Base-by-base conservation (phyloP, 75 land plant species). In the Pinus tabuliformis region DNA sequence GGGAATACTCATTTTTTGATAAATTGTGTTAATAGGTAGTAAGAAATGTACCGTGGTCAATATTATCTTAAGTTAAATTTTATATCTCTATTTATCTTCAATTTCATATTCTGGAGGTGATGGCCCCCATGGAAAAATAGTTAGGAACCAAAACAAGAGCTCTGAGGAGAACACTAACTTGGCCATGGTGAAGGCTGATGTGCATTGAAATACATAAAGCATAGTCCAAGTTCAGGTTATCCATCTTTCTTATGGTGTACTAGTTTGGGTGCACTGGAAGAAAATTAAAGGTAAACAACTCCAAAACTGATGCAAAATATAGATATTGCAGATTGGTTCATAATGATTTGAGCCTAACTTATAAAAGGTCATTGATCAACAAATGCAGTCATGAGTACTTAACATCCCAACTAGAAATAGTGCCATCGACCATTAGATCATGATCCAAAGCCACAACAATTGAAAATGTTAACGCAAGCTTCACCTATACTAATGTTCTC, bases 401-500 rank as follows among this genome's bases (percentile, higher is more conserved):
- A 49, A 37, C 70, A 66, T 68, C n/a, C 20, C 52, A 24, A 22
- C 42, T 42, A 52, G 71, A 39, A 24, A 68, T 68, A 45, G n/a
- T 68, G 71, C n/a, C 71, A 37, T 68, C 71, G 12, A 11, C 52
- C 52, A 6, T 7, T 45, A 45, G 49, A 6, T 45, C 49, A 6
- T 45, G 49, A 7, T 6, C 7, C 49, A 45, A 45, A 45, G 71
- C 71, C 42, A 66, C 71, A 66, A 39, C 22, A 5, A 66, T 66
- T 66, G 33, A 39, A 39, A 30, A 66, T 66, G 39, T 66, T 20
- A 52, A 66, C 52, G 39, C 45, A 66, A 37, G 49, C 71, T 66
- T 39, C 71, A 39, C 39, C 71, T 66, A 52, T 66, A 66, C 71
- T n/a, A n/a, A n/a, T n/a, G n/a, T n/a, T n/a, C n/a, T n/a, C n/a